A percentile compares a stretch with the other conserved stretches of the same genome.
These are phyloP conservation scores for Yamadazyma scolyti DNA, from an alignment of 805 yeast species.

Conservation along the genomic window DNA sequence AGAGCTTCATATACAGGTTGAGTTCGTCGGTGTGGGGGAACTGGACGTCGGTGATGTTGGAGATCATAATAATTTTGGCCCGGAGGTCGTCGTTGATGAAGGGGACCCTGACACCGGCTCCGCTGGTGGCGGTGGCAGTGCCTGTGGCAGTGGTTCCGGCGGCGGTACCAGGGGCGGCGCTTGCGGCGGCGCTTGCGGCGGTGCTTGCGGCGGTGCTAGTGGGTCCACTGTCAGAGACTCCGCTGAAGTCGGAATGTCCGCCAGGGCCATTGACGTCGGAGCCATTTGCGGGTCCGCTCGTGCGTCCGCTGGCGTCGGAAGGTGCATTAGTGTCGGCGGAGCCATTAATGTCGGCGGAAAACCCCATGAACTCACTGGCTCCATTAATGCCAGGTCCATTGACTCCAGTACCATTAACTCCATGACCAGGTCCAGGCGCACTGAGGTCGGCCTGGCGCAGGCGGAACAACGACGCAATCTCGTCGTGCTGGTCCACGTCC, in stretches of 20 bases:
- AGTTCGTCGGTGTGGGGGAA: conserved; percentile 76
- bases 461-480: conserved; percentile 59
- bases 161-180: background rate
- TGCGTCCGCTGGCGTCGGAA: too few relatives aligned
- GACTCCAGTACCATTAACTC: too few relatives aligned
- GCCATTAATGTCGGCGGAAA: too few relatives aligned
- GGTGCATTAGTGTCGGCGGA: too few relatives aligned
- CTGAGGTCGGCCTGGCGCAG: conserved; percentile 65
- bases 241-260: too few relatives aligned
- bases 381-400: too few relatives aligned
- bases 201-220: background rate
- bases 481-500: conserved; percentile 29
- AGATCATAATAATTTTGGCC: conserved; percentile 46
- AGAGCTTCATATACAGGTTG: conserved; percentile 71
- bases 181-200: background rate
- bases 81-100: conserved; percentile 46
- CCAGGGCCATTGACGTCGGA: too few relatives aligned
- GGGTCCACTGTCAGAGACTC: too few relatives aligned
- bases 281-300: too few relatives aligned
- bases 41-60: conserved; percentile 53
- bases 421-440: too few relatives aligned
- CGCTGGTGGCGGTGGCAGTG: background rate
- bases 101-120: background rate
- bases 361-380: too few relatives aligned
- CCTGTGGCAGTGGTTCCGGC: background rate